Conservation (phyloP, 202 grass and related monocot genomes). For the Schoenoplectus tabernaemontani region DNA sequence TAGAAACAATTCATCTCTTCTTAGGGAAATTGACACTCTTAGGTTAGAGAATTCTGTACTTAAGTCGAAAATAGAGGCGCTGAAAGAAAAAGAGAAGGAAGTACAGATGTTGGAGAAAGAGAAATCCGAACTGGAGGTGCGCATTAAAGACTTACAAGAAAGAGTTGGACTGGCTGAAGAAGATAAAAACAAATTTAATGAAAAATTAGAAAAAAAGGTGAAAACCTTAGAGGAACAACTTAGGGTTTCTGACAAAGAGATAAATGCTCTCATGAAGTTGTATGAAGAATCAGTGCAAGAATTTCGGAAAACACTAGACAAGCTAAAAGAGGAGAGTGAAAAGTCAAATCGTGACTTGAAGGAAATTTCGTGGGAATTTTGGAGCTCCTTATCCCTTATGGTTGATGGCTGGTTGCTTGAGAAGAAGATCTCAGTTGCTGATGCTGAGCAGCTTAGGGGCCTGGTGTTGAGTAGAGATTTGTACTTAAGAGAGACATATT, state of each 20-base stretch:
- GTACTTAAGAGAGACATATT: conserved; percentile 58
- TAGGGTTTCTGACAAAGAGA: conserved; percentile 50
- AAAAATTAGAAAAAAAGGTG: conserved; percentile 52
- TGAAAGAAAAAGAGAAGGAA: conserved; percentile 49
- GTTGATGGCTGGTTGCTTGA: conserved; percentile 92
- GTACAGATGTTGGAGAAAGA: conserved; percentile 62
- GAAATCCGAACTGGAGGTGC: conserved; percentile 43
- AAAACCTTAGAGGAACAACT: conserved; percentile 59
- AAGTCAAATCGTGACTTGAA: conserved; percentile 40
- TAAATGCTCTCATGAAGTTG: conserved; percentile 64
- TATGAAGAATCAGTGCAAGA: conserved; percentile 70
- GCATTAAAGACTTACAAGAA: conserved; percentile 42
- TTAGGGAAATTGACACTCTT: conserved; percentile 39
- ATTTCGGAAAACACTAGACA: conserved; percentile 65
- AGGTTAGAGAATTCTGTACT: conserved; percentile 58
- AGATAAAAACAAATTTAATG: conserved; percentile 51
- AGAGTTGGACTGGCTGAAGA: conserved; percentile 39
- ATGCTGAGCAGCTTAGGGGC: conserved; percentile 55
- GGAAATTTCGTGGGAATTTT: conserved; percentile 56
- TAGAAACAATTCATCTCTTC: conserved; percentile 23
- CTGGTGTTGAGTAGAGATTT: conserved; percentile 71
- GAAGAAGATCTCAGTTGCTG: conserved; percentile 62
- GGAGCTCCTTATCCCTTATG: conserved; percentile 71
- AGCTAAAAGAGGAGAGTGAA: conserved; percentile 66
- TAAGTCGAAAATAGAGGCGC: conserved; percentile 44